Evolutionary conservation across 352 stramenopile species (phyloP), one percentile per base, ranked within the genome.

Genomic region (Phytopythium aichiense): DNA sequence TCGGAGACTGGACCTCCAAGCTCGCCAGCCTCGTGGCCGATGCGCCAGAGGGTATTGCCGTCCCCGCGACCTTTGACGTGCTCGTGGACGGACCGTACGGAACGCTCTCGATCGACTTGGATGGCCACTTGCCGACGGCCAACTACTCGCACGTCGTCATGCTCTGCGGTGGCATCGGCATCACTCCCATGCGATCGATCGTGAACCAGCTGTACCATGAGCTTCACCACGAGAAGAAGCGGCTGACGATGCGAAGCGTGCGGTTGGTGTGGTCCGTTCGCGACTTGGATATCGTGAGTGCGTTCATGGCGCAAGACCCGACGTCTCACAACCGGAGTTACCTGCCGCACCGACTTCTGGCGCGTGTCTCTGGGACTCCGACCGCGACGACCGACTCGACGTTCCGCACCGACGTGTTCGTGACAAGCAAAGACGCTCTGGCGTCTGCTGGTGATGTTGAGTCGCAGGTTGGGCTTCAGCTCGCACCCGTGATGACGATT

Each of bases 1-100:
- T 81, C 2, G 81, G 84, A 22, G 79, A 88, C 48, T 91, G 84
- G 84, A 93, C 84, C 33, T 75, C 68, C 4, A 76, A 74, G 38
- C 67, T 93, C 20, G 67, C 68, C 18, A 64, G 73, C n/a, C 42
- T 84, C 22, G 67, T 72, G 23, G 38, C 64, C 46, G 31, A 45
- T 28, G 20, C 58, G 9, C 13, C 23, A 3, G 51, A 25, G 31
- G 28, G 51, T 20, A 38, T 62, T 16, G 42, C 38, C 6, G 30
- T 63, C 0, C 33, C 58, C 45, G 25, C 56, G 13, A 55, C 58
- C 12, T 71, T 76, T 7, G 65, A 72, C 1, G 18, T 88, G 11
- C 66, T 86, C 1, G 59, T 90, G 0, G 81, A 87, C 18, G 81
- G 81, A 16, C 78, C 81, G 3, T 88, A 87, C 45, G 81, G 81